phyloP scores from a whole-genome alignment of 1,284 basidiomycete species.

The Cryptococcus sp. region DNA sequence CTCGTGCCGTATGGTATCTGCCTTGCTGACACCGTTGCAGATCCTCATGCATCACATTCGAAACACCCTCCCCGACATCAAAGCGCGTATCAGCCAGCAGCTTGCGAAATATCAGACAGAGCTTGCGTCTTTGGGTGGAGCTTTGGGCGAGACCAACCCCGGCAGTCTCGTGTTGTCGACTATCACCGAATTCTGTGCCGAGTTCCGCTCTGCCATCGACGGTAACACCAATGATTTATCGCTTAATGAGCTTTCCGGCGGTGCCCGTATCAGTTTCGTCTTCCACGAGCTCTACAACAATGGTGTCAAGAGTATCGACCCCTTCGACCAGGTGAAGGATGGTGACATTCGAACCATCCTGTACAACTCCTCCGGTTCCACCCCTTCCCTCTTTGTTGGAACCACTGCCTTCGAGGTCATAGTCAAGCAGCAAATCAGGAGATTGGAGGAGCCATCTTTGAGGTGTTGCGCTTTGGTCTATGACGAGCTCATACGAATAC shows the following conservation, averaged over 20 bases:
- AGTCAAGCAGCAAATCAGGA: constrained; percentile 97
- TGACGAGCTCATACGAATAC: constrained; percentile 93
- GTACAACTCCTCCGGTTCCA: constrained; percentile 97
- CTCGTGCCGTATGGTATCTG: no score
- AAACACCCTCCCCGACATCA: constrained; percentile 94
- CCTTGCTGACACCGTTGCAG: constrained; percentile 52
- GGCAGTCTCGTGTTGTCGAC: constrained; percentile 87
- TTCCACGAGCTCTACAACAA: constrained; percentile 98
- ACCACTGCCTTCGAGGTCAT: constrained; percentile 97
- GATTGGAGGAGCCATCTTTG: constrained; percentile 87
- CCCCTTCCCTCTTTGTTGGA: constrained; percentile 92
- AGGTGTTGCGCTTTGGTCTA: constrained; percentile 95
- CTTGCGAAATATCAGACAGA: constrained; percentile 85
- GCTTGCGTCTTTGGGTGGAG: constrained; percentile 79
- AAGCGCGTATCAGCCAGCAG: constrained; percentile 83
- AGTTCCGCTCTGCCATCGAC: constrained; percentile 95
- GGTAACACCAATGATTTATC: constrained; percentile 95
- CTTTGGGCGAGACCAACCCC: constrained; percentile 79
- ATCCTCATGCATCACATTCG: constrained; percentile 99
- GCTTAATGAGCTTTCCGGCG: constrained; percentile 92
- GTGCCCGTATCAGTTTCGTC: constrained; percentile 96
- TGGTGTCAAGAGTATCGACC: constrained; percentile 92
- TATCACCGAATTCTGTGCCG: constrained; percentile 95
- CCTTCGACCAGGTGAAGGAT: constrained; percentile 98
- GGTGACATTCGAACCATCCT: constrained; percentile 93